Conservation (phyloP, 1,284 basidiomycete genomes). For the Xerocomus nothofagi region DNA sequence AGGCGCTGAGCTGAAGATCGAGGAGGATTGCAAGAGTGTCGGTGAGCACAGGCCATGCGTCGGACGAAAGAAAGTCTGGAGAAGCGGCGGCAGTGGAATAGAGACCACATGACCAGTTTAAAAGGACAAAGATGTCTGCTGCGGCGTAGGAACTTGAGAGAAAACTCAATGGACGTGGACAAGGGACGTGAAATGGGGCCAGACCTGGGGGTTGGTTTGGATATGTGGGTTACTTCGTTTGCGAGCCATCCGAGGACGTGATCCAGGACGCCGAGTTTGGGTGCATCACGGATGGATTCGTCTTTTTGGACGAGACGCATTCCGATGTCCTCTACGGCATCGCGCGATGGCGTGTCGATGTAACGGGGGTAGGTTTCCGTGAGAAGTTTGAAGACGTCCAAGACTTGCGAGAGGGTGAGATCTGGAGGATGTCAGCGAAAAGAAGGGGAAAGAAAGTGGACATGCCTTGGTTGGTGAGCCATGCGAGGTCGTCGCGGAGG, state of each 20-base stretch:
- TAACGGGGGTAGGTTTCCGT: slow-evolving; percentile 78
- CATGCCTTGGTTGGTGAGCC: slow-evolving; percentile 62
- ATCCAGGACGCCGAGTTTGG: slow-evolving; percentile 59
- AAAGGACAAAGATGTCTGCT: slow-evolving; percentile 66
- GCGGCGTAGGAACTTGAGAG: slow-evolving; percentile 58
- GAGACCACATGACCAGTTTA: slow-evolving; percentile 72
- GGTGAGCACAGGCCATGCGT: slow-evolving; percentile 51
- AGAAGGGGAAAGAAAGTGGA: background rate
- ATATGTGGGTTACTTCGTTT: slow-evolving; percentile 57
- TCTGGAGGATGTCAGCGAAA: slow-evolving; percentile 42
- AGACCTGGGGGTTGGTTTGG: slow-evolving; percentile 53
- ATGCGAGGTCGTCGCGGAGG: slow-evolving; percentile 58
- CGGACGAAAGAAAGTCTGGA: slow-evolving; percentile 45
- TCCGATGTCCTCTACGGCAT: slow-evolving; percentile 67
- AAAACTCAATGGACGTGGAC: slow-evolving; percentile 9
- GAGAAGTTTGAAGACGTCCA: slow-evolving; percentile 74
- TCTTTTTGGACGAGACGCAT: slow-evolving; percentile 63
- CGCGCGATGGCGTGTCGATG: slow-evolving; percentile 67
- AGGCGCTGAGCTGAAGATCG: slow-evolving; percentile 55
- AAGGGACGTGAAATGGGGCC: slow-evolving; percentile 15
- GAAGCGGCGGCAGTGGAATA: slow-evolving; percentile 51
- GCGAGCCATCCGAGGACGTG: slow-evolving; percentile 73
- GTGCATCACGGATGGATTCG: slow-evolving; percentile 40
- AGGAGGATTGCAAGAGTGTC: slow-evolving; percentile 56
- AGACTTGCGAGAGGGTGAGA: slow-evolving; percentile 58